Base-by-base conservation (phyloP, 2,329 filamentous ascomycete species). In the Lomentospora prolificans region DNA sequence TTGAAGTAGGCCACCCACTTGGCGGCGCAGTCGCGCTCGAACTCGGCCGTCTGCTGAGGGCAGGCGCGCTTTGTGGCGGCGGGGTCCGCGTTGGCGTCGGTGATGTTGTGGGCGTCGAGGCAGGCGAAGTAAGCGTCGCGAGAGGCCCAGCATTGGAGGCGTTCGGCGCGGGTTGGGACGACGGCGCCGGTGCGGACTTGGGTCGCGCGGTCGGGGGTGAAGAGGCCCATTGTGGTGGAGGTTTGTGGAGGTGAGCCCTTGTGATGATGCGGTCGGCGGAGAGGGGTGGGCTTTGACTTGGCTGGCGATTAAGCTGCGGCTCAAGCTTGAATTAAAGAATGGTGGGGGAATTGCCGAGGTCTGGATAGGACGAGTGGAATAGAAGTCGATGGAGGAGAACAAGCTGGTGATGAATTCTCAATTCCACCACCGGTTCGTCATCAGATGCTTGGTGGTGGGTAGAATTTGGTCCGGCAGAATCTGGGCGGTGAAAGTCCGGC, bases 1-100 rank as follows among this genome's bases (percentile, higher is more conserved):
- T 97, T 96, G 74, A 99, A 99, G 72, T 99, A 97, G 72, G 90
- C 90, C 59, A 96, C 94, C 94, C 94, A 99, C 67, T 90, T 91
- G 58, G 77, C 80, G 17, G 90, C 90, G 70, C 94, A 99, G 67
- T 92, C 88, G 63, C 79, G 78, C 72, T 95, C 90, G 65, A 97
- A 95, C 57, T 76, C 79, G 28, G 64, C 66, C 24, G 65, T 65
- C 67, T 77, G 67, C 44, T 60, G 57, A 24, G 68, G 67, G 59
- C 77, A 80, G 36, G 69, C 67, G 55, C 65, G 67, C 5, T 63
- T 64, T 1, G 70, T 66, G 4, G 60, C 62, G 51, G 69, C 67
- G 31, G 72, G 71, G 5, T 64, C 66, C n/a, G 66, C 64, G 59
- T 65, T 64, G 17, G 76, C 71, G 70, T 99, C 91, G 61, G 96